These are phyloP conservation scores for Iberis amara DNA, from an alignment of 441 rosid species.

Conservation along the genomic window DNA sequence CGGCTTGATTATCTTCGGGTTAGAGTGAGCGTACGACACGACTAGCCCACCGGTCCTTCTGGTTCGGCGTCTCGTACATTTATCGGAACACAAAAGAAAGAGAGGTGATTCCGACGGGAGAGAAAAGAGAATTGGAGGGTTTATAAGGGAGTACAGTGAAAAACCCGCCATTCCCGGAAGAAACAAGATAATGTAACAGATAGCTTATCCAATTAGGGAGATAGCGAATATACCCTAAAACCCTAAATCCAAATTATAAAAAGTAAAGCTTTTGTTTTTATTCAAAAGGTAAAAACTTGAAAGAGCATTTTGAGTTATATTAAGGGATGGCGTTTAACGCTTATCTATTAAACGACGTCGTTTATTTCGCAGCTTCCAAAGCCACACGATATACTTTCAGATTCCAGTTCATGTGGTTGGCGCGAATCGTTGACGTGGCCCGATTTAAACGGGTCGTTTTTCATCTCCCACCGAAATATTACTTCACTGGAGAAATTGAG, in stretches of 20 bases:
- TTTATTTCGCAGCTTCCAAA: neutral
- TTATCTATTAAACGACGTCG: constrained; percentile 5
- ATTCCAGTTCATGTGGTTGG: neutral
- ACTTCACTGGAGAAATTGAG: neutral
- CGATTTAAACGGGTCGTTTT: constrained; percentile 31
- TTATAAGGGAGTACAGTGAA: constrained; percentile 27
- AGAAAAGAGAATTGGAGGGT: constrained; percentile 28
- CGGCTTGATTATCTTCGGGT: constrained; percentile 66
- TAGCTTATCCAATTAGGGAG: constrained; percentile 25
- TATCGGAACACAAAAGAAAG: constrained; percentile 18
- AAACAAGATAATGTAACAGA: constrained; percentile 18
- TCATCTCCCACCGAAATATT: neutral
- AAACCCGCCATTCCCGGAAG: constrained; percentile 35
- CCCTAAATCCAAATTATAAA: constrained; percentile 29
- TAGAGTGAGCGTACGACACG: constrained; percentile 59
- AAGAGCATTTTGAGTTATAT: too few species aligned
- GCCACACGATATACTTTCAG: constrained; percentile 20
- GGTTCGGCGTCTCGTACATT: constrained; percentile 15
- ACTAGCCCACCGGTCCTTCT: constrained; percentile 32
- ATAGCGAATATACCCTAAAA: constrained; percentile 41
- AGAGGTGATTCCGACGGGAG: constrained; percentile 22
- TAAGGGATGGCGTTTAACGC: constrained; percentile 19
- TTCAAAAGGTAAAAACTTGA: too few species aligned
- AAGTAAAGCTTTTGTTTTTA: too few species aligned
- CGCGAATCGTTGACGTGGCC: constrained; percentile 35